Base-by-base conservation (phyloP, 768 basidiomycete species). In the Termitomyces titanicus region DNA sequence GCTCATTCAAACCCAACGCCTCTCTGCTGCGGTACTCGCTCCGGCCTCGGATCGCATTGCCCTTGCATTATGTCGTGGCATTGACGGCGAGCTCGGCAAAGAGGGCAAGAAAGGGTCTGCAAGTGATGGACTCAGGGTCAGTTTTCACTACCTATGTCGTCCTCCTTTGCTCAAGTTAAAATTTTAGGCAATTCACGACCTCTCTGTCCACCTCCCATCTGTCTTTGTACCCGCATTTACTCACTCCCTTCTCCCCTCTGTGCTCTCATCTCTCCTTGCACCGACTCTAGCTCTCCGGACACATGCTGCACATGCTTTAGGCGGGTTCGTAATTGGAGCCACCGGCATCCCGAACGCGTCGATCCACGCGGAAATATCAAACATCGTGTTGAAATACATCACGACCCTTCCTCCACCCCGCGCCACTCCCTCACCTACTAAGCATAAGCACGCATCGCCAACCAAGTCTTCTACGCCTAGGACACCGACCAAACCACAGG, bases 31-130 rank as follows among this genome's bases (percentile, higher is more conserved):
- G 0, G 78, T 92, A 20, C 74, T 93, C 13, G 62, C 71, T 10
- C 85, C 86, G 6, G 81, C 86, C 6, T 79, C 77, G 7, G 81
- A 84, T 61, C 79, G 85, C 24, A 89, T 94, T 33, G 79, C 85
- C 2, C 83, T 82, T 54, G 88, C 88, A 3, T 65, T 93, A 18
- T 79, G 83, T 48, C 84, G 91, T 42, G 92, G 86, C 24, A 79
- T 94, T 55, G 87, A 89, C 52, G 92, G 92, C 7, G 87, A 92
- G 58, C 79, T 93, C 13, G 92, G 92, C 5, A 90, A 89, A 66
- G 92, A 94, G 67, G 92, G 92, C 10, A 93, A 93, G 74, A 92
- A 91, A 63, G 92, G 92, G 0, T 83, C 91, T 4, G 79, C 77
- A 1, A 86, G 79, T 33, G 91, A 94, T 67, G 89, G 88, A 20